Evolutionary conservation across 257 asterid genomes (phyloP).

Genomic region (Schizonepeta tenuifolia): DNA sequence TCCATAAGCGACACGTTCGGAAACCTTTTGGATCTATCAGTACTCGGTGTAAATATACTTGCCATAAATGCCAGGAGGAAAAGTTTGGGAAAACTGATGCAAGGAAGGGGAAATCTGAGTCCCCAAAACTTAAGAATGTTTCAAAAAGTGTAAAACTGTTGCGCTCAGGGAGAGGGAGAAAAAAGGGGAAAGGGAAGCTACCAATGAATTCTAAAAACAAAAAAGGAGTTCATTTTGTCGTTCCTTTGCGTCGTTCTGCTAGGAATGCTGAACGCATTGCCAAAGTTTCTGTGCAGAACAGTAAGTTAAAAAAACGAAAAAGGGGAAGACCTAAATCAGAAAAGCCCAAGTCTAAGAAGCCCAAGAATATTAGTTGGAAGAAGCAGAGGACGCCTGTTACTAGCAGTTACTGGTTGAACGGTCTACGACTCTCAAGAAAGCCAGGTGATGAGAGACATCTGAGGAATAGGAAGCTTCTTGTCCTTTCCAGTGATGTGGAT

Average conservation of each 20-base stretch:
- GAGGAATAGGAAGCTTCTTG: conserved; percentile 60
- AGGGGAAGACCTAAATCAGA: conserved; percentile 51
- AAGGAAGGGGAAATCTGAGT: conserved; percentile 40
- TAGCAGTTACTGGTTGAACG: conserved; percentile 83
- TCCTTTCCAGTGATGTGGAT: conserved; percentile 51
- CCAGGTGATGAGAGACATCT: conserved; percentile 67
- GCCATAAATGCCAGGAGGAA: conserved; percentile 65
- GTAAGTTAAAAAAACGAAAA: conserved; percentile 54
- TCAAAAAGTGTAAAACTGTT: conserved; percentile 47
- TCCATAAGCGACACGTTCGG: conserved; percentile 73
- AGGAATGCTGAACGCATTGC: conserved; percentile 61
- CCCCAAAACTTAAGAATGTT: conserved; percentile 45
- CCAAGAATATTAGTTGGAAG: conserved; percentile 45
- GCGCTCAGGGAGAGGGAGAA: conserved; percentile 48
- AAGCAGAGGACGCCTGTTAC: conserved; percentile 59
- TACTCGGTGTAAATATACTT: conserved; percentile 53
- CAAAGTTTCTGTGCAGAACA: conserved; percentile 47
- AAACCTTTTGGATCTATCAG: conserved; percentile 54
- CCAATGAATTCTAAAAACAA: conserved; percentile 43
- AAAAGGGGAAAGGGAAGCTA: conserved; percentile 48
- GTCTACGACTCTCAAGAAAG: conserved; percentile 65
- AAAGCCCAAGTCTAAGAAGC: conserved; percentile 48
- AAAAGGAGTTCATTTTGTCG: conserved; percentile 47
- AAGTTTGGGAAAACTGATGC: conserved; percentile 43
- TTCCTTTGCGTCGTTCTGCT: conserved; percentile 90